phyloP scores from a whole-genome alignment of 1,139 yeast genomes.

The Kurtzmaniella quercitrusa region DNA sequence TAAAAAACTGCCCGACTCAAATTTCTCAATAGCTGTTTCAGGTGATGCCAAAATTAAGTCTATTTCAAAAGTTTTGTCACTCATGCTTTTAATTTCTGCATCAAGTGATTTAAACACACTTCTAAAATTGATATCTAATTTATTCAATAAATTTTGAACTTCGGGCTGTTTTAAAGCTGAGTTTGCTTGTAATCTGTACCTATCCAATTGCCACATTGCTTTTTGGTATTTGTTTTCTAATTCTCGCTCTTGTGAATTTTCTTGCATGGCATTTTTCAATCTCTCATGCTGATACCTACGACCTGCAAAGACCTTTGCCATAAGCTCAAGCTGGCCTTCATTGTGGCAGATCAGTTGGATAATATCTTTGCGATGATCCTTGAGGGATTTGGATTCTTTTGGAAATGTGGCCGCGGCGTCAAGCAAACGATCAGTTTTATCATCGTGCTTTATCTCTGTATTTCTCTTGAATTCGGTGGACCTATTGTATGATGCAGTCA shows the following conservation, averaged over 20 bases:
- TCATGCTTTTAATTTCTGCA: not conserved
- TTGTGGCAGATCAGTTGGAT: not conserved
- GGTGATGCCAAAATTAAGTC: conserved; percentile 6
- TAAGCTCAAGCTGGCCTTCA: not conserved
- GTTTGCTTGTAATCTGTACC: not conserved
- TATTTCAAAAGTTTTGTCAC: conserved; percentile 4
- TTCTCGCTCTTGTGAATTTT: conserved; percentile 1
- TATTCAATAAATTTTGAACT: conserved; percentile 6
- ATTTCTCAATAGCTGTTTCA: not conserved
- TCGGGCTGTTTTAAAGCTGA: not conserved
- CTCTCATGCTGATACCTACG: not conserved
- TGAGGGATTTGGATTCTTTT: not conserved
- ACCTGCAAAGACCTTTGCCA: not conserved
- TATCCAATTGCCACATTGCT: not conserved
- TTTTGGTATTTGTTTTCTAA: not conserved
- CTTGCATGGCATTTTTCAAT: not conserved
- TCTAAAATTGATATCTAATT: conserved; percentile 7
- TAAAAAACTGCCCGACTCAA: not conserved
- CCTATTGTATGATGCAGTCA: not conserved
- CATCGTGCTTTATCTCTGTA: not conserved
- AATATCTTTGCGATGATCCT: not conserved
- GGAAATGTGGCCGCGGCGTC: not conserved
- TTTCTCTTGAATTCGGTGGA: not conserved
- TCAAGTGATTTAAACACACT: conserved; percentile 7
- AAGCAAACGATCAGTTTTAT: not conserved